A percentile compares a stretch with the other conserved stretches of the same genome.
Conservation (phyloP, 148 eudicot species). For the Camellia lanceoleosa region DNA sequence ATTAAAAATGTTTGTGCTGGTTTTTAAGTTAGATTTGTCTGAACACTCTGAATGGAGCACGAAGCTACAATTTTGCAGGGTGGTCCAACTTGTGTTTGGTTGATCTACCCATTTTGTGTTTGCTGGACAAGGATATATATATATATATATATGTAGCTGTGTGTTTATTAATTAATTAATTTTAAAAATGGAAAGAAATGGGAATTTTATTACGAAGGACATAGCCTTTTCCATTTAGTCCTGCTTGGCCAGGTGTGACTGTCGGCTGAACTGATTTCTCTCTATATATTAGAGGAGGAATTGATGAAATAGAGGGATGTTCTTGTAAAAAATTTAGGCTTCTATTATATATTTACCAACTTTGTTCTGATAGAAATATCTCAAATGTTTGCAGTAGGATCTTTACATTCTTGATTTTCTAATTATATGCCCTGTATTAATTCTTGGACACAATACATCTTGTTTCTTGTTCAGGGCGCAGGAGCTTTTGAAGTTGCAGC, state of each 20-base stretch:
- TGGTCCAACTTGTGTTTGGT: no score
- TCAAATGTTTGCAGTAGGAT: not conserved
- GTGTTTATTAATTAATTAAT: no score
- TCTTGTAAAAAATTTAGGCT: not conserved
- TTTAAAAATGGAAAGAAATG: no score
- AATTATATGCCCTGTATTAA: not conserved
- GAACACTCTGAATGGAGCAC: not conserved
- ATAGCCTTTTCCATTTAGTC: not conserved
- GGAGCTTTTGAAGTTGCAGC: constrained; percentile 99
- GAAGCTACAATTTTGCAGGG: no score
- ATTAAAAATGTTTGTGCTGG: not conserved
- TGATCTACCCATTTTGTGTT: no score
- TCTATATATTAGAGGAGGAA: not conserved
- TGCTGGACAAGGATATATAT: no score
- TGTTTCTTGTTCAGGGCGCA: constrained; percentile 61
- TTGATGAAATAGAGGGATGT: not conserved
- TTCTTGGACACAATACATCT: constrained; percentile 11
- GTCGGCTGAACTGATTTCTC: not conserved
- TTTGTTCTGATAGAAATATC: not conserved
- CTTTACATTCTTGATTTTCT: not conserved
- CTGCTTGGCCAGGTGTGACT: not conserved
- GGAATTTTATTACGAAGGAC: no score
- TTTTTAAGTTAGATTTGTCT: not conserved
- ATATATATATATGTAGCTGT: no score
- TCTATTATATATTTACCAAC: not conserved